A percentile compares a stretch with the other conserved stretches of the same genome.
Evolutionary conservation across 257 asterid species (phyloP).

Genomic region (Ehretia macrophylla): DNA sequence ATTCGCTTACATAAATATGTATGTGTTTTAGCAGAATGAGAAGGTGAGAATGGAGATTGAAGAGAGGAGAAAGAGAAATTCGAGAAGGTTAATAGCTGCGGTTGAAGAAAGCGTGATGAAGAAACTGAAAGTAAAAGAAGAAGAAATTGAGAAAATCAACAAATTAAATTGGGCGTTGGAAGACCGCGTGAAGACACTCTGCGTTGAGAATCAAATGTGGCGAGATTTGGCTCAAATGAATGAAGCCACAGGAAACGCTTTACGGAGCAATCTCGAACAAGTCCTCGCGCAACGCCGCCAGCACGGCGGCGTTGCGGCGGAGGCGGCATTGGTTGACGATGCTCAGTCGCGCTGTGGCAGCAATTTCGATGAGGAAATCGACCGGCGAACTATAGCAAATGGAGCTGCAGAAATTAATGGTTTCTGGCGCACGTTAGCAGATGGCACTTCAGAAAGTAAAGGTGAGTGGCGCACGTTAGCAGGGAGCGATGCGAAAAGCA

Average conservation of each 20-base stretch:
- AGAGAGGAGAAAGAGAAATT: constrained; percentile 17
- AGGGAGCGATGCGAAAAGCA: too few species aligned
- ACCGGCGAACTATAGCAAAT: too few species aligned
- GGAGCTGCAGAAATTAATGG: too few species aligned
- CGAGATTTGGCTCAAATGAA: constrained; percentile 27
- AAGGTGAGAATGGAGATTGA: constrained; percentile 25
- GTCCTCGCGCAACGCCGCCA: constrained; percentile 4
- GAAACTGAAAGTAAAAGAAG: constrained; percentile 25
- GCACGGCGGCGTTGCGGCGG: not conserved
- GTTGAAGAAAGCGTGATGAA: constrained; percentile 19
- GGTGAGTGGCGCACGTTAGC: too few species aligned
- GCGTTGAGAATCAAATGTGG: constrained; percentile 29
- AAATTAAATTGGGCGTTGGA: constrained; percentile 26
- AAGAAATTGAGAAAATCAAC: constrained; percentile 19
- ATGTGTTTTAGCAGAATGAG: constrained; percentile 11
- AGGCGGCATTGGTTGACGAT: constrained; percentile 14
- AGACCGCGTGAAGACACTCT: constrained; percentile 19
- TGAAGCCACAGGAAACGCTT: constrained; percentile 25
- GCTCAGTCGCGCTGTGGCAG: constrained; percentile 30
- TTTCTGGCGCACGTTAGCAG: too few species aligned
- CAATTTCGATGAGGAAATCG: constrained; percentile 5
- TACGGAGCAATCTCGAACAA: constrained; percentile 23
- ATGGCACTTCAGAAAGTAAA: too few species aligned
- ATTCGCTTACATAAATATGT: too few species aligned
- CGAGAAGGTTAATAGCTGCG: constrained; percentile 17